Base-by-base conservation (phyloP, 371 early-diverging fungal genomes). In the Mortierella sp. region DNA sequence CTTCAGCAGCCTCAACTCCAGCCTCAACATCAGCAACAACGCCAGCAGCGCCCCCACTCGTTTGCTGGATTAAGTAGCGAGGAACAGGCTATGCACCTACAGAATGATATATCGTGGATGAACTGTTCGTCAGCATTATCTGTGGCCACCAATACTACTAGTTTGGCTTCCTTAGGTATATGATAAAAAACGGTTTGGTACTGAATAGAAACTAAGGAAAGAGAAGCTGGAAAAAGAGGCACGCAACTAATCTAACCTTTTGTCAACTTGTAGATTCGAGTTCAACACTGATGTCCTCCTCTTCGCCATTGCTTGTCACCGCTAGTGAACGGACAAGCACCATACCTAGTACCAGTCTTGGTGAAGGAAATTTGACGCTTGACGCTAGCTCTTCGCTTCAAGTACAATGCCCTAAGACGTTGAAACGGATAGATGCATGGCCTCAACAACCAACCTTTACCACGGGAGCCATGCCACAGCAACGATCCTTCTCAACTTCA, bases 1-100 rank as follows among this genome's bases (percentile, higher is more conserved):
- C 12, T 40, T 10, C 73, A 66, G 32, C 68, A 67, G 9, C 64
- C 55, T 10, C 63, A 64, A n/a, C 60, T 28, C 0, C 63, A 62
- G 37, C 64, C 43, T 19, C 64, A 64, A 22, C 35, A 57, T 2
- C 62, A 63, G 43, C 58, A 65, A n/a, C 57, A 47, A 31, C 56
- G n/a, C 26, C 51, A 47, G 4, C 29, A 56, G 32, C 34, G 7
- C 23, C n/a, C 3, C 6, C 49, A 12, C 17, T 34, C 23, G 26
- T 1, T 29, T 19, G 49, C 35, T 35, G 62, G 60, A 1, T 28
- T 31, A 12, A 19, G n/a, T 2, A 42, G 10, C 15, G 32, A 45
- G 19, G 55, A 37, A 15, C 64, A 54, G 55, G 43, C 43, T 7
- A 9, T 43, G 49, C 23, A 47, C 5, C 29, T 7, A 12, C 60